These are phyloP conservation scores for Eimeria sp. DNA, from an alignment of 169 alveolate genomes.

Conservation along the genomic window DNA sequence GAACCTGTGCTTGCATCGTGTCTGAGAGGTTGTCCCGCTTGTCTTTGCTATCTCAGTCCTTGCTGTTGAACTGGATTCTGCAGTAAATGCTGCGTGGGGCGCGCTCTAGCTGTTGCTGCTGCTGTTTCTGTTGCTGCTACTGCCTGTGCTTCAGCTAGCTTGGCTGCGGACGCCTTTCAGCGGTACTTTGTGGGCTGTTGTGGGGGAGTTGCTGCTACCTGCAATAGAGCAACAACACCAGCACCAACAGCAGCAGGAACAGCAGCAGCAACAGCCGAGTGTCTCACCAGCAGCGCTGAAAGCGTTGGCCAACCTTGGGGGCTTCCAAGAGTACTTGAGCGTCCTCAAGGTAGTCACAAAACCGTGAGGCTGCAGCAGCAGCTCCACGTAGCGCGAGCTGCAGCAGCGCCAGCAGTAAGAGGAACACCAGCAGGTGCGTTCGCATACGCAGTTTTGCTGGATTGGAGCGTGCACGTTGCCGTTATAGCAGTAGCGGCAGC, in stretches of 20 bases:
- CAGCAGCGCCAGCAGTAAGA: not conserved
- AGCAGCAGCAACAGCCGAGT: not conserved
- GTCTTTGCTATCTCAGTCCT: no score
- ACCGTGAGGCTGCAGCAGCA: slow-evolving; percentile 16
- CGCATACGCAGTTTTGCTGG: not conserved
- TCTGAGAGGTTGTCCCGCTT: not conserved
- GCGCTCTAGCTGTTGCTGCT: not conserved
- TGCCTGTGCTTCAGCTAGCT: slow-evolving; percentile 41
- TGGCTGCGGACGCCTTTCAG: slow-evolving; percentile 46
- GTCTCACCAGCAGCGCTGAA: slow-evolving; percentile 38
- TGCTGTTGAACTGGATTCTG: not conserved
- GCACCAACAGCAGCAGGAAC: slow-evolving; percentile 40
- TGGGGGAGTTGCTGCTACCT: slow-evolving; percentile 65
- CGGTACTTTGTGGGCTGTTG: slow-evolving; percentile 30
- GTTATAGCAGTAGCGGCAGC: no score
- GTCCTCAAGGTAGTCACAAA: slow-evolving; percentile 35
- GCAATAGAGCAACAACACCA: slow-evolving; percentile 41
- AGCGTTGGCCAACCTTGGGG: slow-evolving; percentile 23
- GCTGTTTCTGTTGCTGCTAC: not conserved
- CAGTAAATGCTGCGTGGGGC: not conserved
- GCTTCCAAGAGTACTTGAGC: slow-evolving; percentile 47
- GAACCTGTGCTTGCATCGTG: not conserved
- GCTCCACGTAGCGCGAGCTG: not conserved
- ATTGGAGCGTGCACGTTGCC: no score
- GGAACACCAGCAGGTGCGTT: not conserved